Evolutionary conservation across 345 rosid species (phyloP).

Genomic region (Eucalyptus victrix): DNA sequence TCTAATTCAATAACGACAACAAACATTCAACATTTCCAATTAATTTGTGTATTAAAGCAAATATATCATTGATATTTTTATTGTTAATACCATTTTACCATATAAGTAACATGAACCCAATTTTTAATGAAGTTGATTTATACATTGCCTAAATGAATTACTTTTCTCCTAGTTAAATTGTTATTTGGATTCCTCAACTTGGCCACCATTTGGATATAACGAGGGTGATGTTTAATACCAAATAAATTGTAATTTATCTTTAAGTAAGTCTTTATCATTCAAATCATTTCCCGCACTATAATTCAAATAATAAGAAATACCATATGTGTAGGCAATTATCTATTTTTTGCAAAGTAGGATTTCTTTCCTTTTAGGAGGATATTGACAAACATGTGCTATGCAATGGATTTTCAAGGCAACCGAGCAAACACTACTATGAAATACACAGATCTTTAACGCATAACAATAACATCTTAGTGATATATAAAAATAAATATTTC

Average conservation of each 20-base stretch:
- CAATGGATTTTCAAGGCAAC: neutral
- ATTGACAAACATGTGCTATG: neutral
- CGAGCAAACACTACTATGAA: neutral
- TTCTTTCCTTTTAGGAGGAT: neutral
- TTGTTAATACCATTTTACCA: too few species aligned
- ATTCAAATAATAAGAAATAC: neutral
- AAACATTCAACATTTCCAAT: neutral
- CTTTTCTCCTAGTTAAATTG: too few species aligned
- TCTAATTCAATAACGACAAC: neutral
- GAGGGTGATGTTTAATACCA: too few species aligned
- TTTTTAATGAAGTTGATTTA: too few species aligned
- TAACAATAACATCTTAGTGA: neutral
- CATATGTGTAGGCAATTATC: neutral
- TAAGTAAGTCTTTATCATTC: too few species aligned
- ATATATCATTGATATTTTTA: too few species aligned
- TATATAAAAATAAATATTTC: neutral
- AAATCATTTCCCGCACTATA: neutral
- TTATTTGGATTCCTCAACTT: too few species aligned
- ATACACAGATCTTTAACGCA: neutral
- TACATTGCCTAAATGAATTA: too few species aligned
- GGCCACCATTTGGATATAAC: too few species aligned
- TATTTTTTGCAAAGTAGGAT: neutral
- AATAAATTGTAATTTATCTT: neutral
- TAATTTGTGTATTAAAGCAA: neutral
- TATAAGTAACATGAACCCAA: too few species aligned